These are phyloP conservation scores for Saccharomycopsis amapae DNA, from an alignment of 805 yeast genomes.

Conservation along the genomic window DNA sequence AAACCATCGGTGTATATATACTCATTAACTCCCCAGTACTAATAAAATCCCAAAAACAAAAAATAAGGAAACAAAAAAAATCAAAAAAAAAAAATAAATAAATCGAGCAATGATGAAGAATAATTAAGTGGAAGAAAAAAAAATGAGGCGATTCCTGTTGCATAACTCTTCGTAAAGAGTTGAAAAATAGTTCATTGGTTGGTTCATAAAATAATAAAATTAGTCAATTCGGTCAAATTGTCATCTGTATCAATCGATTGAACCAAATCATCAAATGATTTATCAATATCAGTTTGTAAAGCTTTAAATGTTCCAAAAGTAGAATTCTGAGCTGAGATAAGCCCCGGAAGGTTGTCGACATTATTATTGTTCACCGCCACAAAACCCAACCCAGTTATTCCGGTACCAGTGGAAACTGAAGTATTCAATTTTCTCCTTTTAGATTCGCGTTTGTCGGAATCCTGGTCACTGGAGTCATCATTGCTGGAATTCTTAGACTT, in stretches of 20 bases:
- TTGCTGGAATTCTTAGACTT: no score
- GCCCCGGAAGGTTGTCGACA: no score
- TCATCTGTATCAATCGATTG: constrained; percentile 14
- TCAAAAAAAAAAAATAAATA: not conserved
- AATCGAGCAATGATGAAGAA: not conserved
- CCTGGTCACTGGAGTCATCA: not conserved
- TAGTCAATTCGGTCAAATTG: constrained; percentile 8
- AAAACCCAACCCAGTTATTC: no score
- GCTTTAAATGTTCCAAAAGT: no score
- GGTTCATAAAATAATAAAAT: constrained; percentile 3
- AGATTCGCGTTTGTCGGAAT: not conserved
- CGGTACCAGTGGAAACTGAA: not conserved
- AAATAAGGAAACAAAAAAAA: not conserved
- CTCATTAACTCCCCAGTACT: no score
- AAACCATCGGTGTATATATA: no score
- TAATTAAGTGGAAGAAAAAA: not conserved
- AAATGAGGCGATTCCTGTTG: no score
- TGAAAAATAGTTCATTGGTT: not conserved
- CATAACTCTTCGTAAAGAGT: no score
- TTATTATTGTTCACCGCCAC: not conserved
- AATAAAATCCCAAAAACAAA: no score
- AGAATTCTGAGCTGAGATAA: no score
- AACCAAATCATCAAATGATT: constrained; percentile 10
- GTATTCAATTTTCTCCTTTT: not conserved
- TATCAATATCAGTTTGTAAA: constrained; percentile 5